Percentiles rank a stretch among this genome's conserved stretches.
Conservation (phyloP, 2,329 filamentous ascomycete genomes). For the Aspergillus sp. region DNA sequence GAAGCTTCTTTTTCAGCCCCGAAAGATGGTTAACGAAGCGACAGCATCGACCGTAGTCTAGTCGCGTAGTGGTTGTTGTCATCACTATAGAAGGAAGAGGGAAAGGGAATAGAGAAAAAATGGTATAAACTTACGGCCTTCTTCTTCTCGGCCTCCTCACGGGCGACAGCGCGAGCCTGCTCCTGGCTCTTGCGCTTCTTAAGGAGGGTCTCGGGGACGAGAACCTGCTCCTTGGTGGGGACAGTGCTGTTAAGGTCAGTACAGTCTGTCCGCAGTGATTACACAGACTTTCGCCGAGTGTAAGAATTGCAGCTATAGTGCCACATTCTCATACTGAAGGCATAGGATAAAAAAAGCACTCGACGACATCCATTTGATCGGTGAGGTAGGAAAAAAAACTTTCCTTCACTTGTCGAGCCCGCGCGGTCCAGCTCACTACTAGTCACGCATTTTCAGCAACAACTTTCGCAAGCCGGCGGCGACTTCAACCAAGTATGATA, state of each 20-base stretch:
- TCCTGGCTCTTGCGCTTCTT: slow-evolving; percentile 99
- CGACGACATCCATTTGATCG: slow-evolving; percentile 77
- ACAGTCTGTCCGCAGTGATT: slow-evolving; percentile 73
- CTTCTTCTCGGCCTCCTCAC: slow-evolving; percentile 77
- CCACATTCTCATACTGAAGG: slow-evolving; percentile 82
- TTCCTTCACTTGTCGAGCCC: slow-evolving; percentile 14
- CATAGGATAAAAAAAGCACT: slow-evolving; percentile 64
- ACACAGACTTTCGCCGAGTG: slow-evolving; percentile 72
- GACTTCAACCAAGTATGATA: slow-evolving; percentile 31
- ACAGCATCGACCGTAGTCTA: slow-evolving; percentile 98
- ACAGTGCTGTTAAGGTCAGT: slow-evolving; percentile 77
- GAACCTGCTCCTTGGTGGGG: slow-evolving; percentile 90
- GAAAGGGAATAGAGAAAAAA: slow-evolving; percentile 15
- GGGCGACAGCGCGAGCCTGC: slow-evolving; percentile 92
- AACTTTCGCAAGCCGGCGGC: slow-evolving; percentile 27
- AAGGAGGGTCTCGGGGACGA: slow-evolving; percentile 98
- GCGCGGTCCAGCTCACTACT: slow-evolving; percentile 14
- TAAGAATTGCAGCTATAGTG: slow-evolving; percentile 88
- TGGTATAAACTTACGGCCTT: slow-evolving; percentile 72
- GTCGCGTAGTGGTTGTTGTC: slow-evolving; percentile 83
- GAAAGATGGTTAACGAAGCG: slow-evolving; percentile 61
- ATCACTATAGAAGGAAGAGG: slow-evolving; percentile 63
- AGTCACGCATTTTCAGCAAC: slow-evolving; percentile 32
- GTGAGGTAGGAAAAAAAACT: slow-evolving; percentile 57
- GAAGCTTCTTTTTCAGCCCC: slow-evolving; percentile 70